phyloP scores from a whole-genome alignment of 192 early-diverging fungal genomes.

The Coemansia sp. region DNA sequence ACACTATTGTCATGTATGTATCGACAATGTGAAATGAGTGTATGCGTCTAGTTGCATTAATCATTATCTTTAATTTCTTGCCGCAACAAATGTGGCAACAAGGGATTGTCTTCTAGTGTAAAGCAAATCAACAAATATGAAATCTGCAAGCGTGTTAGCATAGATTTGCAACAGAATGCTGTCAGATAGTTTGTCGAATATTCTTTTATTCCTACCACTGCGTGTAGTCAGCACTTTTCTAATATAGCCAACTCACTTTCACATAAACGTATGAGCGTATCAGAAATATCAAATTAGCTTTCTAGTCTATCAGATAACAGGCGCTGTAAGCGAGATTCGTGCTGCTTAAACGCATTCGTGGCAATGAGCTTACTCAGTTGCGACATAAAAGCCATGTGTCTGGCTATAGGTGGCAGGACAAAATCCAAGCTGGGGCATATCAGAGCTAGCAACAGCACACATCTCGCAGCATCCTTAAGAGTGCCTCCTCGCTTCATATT shows the following conservation, averaged over 20 bases:
- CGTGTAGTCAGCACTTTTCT: too few species aligned
- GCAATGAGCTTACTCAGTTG: neutral
- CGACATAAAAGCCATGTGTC: neutral
- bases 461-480: neutral
- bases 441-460: neutral
- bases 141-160: neutral
- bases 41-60: too few species aligned
- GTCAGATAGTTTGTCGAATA: too few species aligned
- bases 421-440: conserved; percentile 8
- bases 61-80: too few species aligned
- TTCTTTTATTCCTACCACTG: too few species aligned
- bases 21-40: too few species aligned
- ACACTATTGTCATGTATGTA: too few species aligned
- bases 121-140: too few species aligned
- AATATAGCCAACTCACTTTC: too few species aligned
- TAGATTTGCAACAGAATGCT: neutral
- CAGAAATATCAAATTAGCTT: neutral
- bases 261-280: neutral
- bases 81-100: too few species aligned
- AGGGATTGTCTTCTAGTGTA: too few species aligned
- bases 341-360: neutral
- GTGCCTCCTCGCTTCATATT: neutral
- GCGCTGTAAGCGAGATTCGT: neutral
- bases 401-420: neutral
- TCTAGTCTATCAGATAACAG: neutral